A percentile compares a stretch with the other conserved stretches of the same genome.
phyloP scores from a whole-genome alignment of 352 stramenopile species.

The Phytophthora pistaciae region DNA sequence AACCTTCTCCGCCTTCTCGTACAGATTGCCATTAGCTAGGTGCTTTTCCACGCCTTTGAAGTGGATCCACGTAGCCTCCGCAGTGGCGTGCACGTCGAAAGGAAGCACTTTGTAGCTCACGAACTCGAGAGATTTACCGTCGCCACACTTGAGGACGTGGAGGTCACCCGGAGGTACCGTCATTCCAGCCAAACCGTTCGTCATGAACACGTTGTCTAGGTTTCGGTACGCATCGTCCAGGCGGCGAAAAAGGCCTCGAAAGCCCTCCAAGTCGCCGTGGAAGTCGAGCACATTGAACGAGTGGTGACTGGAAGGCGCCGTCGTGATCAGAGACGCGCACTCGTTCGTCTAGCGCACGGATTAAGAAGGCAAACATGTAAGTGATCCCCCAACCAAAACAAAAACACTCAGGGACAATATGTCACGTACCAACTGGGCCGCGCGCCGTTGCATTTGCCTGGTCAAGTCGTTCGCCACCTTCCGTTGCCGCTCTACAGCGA shows the following conservation, averaged over 20 bases:
- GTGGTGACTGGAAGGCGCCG: neutral
- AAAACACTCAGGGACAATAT: neutral
- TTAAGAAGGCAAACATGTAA: slow-evolving; percentile 6
- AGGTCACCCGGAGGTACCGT: slow-evolving; percentile 19
- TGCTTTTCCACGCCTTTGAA: slow-evolving; percentile 43
- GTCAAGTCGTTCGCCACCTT: slow-evolving; percentile 45
- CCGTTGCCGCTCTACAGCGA: slow-evolving; percentile 50
- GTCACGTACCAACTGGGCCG: slow-evolving; percentile 19
- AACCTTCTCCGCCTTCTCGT: slow-evolving; percentile 39
- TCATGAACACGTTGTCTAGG: slow-evolving; percentile 29
- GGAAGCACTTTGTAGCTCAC: slow-evolving; percentile 37
- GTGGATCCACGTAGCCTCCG: slow-evolving; percentile 30
- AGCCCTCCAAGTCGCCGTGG: slow-evolving; percentile 22
- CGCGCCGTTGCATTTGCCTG: slow-evolving; percentile 38
- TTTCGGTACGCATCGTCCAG: slow-evolving; percentile 25
- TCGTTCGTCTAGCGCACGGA: slow-evolving; percentile 16
- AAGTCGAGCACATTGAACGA: slow-evolving; percentile 23
- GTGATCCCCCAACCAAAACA: neutral
- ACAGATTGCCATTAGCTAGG: slow-evolving; percentile 26
- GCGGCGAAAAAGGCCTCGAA: slow-evolving; percentile 26
- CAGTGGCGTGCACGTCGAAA: slow-evolving; percentile 26
- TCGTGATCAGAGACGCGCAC: slow-evolving; percentile 23
- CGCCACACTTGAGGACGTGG: slow-evolving; percentile 13
- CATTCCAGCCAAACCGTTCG: slow-evolving; percentile 29
- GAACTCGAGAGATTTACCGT: slow-evolving; percentile 31